Evolutionary conservation across 208 protist species (phyloP), one percentile per base, ranked within the genome.

Genomic region (Trypanosoma caninum): DNA sequence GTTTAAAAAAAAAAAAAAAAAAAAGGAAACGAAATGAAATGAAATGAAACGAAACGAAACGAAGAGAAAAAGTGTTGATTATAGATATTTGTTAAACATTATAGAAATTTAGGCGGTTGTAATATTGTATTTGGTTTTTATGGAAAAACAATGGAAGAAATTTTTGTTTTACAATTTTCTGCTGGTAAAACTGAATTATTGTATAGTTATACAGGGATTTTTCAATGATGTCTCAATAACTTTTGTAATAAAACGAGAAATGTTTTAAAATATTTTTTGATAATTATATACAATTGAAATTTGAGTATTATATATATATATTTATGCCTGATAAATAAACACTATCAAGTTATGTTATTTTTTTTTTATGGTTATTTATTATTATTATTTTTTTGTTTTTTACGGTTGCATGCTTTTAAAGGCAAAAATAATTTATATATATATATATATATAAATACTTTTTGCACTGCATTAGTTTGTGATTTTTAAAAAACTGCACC

Each of bases 321-420:
- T 38, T 14, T 38, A 38, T 38, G 9, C 13, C 34, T 13, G 7
- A 38, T 38, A 7, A 38, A 38, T 38, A 14, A 13, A 13, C 13
- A 13, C 34, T 14, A 13, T 38, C 34, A 38, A 38, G 7, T 38
- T 38, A 7, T 38, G 13, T 13, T 59, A 31, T 45, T 57, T 22
- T 40, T 54, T 44, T 16, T 46, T 38, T 59, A 47, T 38, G 18
- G 11, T 62, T 45, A 22, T 35, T 20, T 46, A 45, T 48, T 22
- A 42, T 22, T 41, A 38, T 57, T 57, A 22, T 28, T 57, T 48
- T 33, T 46, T 47, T 8, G 38, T 60, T 51, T 60, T 62, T 62
- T 48, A 38, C 23, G 1, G 40, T 46, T 30, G 23, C 52, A 44
- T 10, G 18, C 34, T 37, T 25, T 31, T 37, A 31, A 40, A 58